phyloP scores from a whole-genome alignment of 148 eudicot species.

The Simmondsia chinensis region DNA sequence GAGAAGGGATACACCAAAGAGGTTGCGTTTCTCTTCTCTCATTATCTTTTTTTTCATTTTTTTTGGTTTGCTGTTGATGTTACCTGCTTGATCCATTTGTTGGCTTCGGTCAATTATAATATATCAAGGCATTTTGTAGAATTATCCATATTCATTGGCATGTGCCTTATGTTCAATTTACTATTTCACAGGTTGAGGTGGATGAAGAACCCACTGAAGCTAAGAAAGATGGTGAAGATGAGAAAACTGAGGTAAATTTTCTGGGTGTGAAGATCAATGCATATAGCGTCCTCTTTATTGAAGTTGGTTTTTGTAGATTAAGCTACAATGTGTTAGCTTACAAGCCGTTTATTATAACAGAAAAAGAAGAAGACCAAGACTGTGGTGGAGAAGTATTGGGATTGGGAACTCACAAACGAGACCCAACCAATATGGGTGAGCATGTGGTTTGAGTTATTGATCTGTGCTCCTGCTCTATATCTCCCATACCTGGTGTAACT shows the following conservation, averaged over 20 bases:
- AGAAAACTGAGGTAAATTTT: slow-evolving; percentile 41
- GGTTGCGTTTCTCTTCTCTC: slow-evolving; percentile 23
- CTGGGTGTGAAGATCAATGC: not conserved
- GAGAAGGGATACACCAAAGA: slow-evolving; percentile 92
- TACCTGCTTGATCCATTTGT: not conserved
- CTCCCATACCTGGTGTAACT: too few relatives aligned
- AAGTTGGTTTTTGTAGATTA: too few relatives aligned
- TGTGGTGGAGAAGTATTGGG: slow-evolving; percentile 95
- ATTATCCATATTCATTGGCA: too few relatives aligned
- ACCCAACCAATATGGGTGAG: slow-evolving; percentile 98
- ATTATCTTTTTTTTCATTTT: not conserved
- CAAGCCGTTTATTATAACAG: too few relatives aligned
- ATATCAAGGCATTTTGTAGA: too few relatives aligned
- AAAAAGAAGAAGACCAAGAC: slow-evolving; percentile 94
- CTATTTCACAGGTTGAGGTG: slow-evolving; percentile 71
- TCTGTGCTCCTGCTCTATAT: too few relatives aligned
- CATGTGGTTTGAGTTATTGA: not conserved
- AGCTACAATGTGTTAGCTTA: too few relatives aligned
- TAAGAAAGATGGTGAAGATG: slow-evolving; percentile 48
- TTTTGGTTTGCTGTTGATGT: not conserved
- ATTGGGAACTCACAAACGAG: slow-evolving; percentile 92
- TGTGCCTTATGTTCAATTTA: too few relatives aligned
- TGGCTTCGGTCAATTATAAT: too few relatives aligned
- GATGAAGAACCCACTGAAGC: slow-evolving; percentile 86
- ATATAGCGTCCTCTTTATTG: not conserved